Percentiles rank a stretch among this genome's conserved stretches.
Conservation (phyloP, 1,284 basidiomycete genomes). For the Pascua guehoae region DNA sequence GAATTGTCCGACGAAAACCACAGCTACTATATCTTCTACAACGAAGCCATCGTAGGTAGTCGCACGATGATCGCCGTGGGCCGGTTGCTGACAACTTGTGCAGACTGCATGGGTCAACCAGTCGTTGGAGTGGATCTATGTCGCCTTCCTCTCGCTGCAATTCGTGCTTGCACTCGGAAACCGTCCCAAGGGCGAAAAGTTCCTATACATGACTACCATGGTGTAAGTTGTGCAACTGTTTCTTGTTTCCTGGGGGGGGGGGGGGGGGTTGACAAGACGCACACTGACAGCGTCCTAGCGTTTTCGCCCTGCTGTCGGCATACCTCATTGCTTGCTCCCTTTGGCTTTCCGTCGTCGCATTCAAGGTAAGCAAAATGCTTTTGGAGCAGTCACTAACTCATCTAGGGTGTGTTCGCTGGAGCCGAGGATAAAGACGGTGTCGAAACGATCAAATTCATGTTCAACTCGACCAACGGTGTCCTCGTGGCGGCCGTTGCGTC, state of each 20-base stretch:
- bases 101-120: slow-evolving; percentile 67
- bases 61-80: too few species aligned
- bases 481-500: slow-evolving; percentile 83
- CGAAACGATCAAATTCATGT: slow-evolving; percentile 60
- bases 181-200: slow-evolving; percentile 87
- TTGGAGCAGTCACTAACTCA: too few species aligned
- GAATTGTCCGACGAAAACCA: slow-evolving; percentile 46
- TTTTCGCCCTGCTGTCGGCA: slow-evolving; percentile 70
- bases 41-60: slow-evolving; percentile 60
- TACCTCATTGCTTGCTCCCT: slow-evolving; percentile 83
- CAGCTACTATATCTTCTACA: slow-evolving; percentile 62
- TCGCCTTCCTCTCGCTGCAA: slow-evolving; percentile 75
- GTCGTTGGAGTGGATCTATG: slow-evolving; percentile 79
- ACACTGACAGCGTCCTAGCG: slow-evolving; percentile 51
- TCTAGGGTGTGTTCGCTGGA: slow-evolving; percentile 54
- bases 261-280: too few species aligned
- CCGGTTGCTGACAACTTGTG: too few species aligned
- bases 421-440: slow-evolving; percentile 39
- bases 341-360: slow-evolving; percentile 73
- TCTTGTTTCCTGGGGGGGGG: too few species aligned
- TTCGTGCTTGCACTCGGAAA: slow-evolving; percentile 95
- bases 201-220: slow-evolving; percentile 75
- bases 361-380: slow-evolving; percentile 34
- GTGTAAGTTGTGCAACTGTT: slow-evolving; percentile 11
- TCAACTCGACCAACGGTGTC: slow-evolving; percentile 72